Conservation (phyloP, 148 eudicot genomes). For the Rhododendron ovatum region DNA sequence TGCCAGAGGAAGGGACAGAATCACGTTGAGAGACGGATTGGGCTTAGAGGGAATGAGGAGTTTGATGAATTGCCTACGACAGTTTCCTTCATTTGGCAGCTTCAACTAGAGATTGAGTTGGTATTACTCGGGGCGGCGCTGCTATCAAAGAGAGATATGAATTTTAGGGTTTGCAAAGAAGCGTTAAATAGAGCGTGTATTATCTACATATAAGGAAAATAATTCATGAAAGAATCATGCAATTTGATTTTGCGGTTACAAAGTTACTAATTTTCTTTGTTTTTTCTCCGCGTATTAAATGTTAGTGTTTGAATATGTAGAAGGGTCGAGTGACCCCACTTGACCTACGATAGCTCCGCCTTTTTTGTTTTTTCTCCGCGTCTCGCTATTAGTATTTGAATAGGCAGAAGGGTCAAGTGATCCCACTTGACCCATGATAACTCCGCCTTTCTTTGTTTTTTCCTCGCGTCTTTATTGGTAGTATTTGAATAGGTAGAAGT, state of each 20-base stretch:
- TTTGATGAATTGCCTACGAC: too few relatives aligned
- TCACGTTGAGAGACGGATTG: too few relatives aligned
- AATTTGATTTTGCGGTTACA: neutral
- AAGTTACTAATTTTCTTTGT: neutral
- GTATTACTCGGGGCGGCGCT: neutral
- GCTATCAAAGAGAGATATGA: neutral
- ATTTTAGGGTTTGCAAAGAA: neutral
- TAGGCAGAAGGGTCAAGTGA: neutral
- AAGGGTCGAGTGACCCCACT: too few relatives aligned
- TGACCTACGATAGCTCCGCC: too few relatives aligned
- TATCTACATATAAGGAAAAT: neutral
- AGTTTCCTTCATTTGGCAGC: too few relatives aligned
- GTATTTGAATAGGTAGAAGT: too few relatives aligned
- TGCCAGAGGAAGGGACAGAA: too few relatives aligned
- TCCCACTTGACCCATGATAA: neutral
- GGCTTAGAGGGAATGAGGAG: too few relatives aligned
- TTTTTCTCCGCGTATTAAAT: neutral
- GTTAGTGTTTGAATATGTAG: too few relatives aligned
- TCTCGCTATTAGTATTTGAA: neutral
- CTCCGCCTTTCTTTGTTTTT: too few relatives aligned
- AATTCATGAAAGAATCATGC: neutral
- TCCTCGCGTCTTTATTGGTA: too few relatives aligned
- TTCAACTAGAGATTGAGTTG: too few relatives aligned
- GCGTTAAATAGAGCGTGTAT: neutral
- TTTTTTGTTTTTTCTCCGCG: neutral